Evolutionary conservation across 192 early-diverging fungal genomes (phyloP).

Genomic region (Gamsiella multidivaricata): DNA sequence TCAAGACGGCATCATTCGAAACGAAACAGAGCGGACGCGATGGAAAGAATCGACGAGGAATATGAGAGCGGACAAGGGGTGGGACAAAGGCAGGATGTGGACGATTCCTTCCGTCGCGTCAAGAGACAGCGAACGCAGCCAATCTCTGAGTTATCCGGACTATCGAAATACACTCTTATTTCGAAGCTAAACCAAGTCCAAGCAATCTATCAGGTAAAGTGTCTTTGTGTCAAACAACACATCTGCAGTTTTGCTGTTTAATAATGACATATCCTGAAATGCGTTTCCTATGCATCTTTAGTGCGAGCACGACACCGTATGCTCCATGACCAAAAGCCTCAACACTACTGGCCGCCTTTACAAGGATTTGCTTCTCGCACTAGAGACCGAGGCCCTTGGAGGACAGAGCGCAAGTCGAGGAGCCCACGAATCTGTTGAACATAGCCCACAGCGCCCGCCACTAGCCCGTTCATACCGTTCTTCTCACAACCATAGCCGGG

Average conservation of each 20-base stretch:
- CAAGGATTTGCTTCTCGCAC: not conserved
- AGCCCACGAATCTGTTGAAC: not conserved
- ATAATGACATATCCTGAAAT: not conserved
- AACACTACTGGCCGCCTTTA: constrained; percentile 4
- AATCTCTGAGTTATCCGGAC: not conserved
- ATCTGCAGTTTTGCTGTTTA: not conserved
- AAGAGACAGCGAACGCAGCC: not conserved
- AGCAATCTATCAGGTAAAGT: not conserved
- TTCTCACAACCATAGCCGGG: too few relatives aligned
- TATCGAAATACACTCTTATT: not conserved
- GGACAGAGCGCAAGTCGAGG: not conserved
- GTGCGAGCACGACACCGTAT: constrained; percentile 10
- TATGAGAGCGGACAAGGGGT: too few relatives aligned
- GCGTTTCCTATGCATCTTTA: not conserved
- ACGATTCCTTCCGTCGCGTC: not conserved
- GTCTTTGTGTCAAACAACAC: not conserved
- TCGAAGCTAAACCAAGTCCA: constrained; percentile 14
- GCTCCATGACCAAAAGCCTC: constrained; percentile 10
- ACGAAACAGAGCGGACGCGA: too few relatives aligned
- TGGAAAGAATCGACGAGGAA: too few relatives aligned
- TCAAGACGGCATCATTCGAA: too few relatives aligned
- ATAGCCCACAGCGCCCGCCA: not conserved
- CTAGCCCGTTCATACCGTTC: too few relatives aligned
- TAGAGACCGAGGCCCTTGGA: not conserved
- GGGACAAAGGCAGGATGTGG: not conserved